Evolutionary conservation across 257 asterid species (phyloP), one percentile per base, ranked within the genome.

Genomic region (Ophiorrhiza pumila): DNA sequence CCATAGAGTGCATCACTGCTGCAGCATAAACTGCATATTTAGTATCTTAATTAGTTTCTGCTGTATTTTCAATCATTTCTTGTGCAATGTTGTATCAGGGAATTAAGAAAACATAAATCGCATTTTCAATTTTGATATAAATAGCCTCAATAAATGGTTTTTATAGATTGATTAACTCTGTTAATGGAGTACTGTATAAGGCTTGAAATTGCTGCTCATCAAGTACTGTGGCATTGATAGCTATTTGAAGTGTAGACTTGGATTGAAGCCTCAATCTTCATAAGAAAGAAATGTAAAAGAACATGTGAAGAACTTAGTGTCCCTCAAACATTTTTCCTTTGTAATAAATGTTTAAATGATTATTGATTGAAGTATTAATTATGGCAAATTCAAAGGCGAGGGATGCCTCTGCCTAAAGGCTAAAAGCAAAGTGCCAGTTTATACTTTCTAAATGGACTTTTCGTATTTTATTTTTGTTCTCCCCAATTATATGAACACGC

Each of bases 1-100:
- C 98, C 52, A 93, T 90, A 75, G 98, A 93, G 75, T 93, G 91
- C 88, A 90, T 93, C 87, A 84, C 85, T 82, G 93, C 89, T 50
- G 91, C 98, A 53, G 98, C 98, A 56, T 90, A 85, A 89, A 82
- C 46, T 61, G 7, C 20, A 17, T 35, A 0, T 0, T 47, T 32
- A 14, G 35, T 34, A 23, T 73, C 45, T n/a, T 52, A 23, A 17
- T 43, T 20, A 9, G 39, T 23, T 22, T 25, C 11, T 27, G 45
- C 47, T 49, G 7, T 46, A 13, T 39, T 76, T 53, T 41, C 70
- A 15, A 20, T 47, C 20, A 14, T 50, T 62, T 9, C 27, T 73
- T 47, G 62, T 62, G 65, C 7, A 56, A 39, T 71, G 53, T 56
- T 69, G 65, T 9, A 52, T 20, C 8, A 25, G 31, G 27, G 23